Conservation (phyloP, 768 basidiomycete genomes). For the Wakefieldia striispora region DNA sequence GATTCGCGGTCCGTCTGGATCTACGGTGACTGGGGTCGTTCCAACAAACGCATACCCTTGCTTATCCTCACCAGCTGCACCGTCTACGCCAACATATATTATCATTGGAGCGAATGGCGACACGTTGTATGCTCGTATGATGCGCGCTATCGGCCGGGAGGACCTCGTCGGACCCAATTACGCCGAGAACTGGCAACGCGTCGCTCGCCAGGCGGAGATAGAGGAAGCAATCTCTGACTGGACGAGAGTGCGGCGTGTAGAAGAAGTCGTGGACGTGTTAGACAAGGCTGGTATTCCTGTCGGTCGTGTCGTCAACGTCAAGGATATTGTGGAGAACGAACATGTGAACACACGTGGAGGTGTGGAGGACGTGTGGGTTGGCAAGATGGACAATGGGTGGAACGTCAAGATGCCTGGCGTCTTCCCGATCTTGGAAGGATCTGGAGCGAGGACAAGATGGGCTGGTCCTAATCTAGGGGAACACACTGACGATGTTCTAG, state of each 20-base stretch:
- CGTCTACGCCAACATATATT: slow-evolving; percentile 49
- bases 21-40: slow-evolving; percentile 72
- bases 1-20: slow-evolving; percentile 72
- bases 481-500: slow-evolving; percentile 53
- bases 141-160: slow-evolving; percentile 54
- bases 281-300: slow-evolving; percentile 57
- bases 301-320: slow-evolving; percentile 60
- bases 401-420: slow-evolving; percentile 66
- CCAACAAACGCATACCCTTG: slow-evolving; percentile 76
- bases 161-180: slow-evolving; percentile 59
- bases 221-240: slow-evolving; percentile 61
- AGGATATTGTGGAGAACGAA: slow-evolving; percentile 59
- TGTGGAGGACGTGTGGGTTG: slow-evolving; percentile 58
- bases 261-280: slow-evolving; percentile 53
- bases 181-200: slow-evolving; percentile 42
- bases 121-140: slow-evolving; percentile 64
- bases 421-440: slow-evolving; percentile 61
- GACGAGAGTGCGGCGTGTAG: slow-evolving; percentile 49
- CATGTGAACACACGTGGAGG: slow-evolving; percentile 55
- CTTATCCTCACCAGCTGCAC: slow-evolving; percentile 42
- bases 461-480: slow-evolving; percentile 67
- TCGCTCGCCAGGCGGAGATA: slow-evolving; percentile 46
- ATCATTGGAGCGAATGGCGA: slow-evolving; percentile 76
- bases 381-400: slow-evolving; percentile 45
- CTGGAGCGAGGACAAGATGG: slow-evolving; percentile 58